Evolutionary conservation across 2,329 filamentous ascomycete genomes (phyloP).

Genomic region (Fusarium oligoseptatum): DNA sequence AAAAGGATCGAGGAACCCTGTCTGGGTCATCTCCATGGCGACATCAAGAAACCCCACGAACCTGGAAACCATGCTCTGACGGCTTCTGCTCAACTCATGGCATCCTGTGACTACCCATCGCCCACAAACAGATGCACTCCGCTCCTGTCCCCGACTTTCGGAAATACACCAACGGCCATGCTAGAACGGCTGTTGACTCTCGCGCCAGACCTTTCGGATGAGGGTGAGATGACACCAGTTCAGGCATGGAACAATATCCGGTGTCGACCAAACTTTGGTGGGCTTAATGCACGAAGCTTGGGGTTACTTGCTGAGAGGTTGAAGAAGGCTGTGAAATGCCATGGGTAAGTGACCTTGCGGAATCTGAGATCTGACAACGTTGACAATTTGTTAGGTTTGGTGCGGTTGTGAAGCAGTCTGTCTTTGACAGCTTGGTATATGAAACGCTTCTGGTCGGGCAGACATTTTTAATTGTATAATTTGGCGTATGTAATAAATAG

Average conservation of each 20-base stretch:
- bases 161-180: background rate
- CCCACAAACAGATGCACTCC: background rate
- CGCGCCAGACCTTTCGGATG: background rate
- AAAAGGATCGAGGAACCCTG: slow-evolving; percentile 1
- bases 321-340: background rate
- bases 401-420: background rate
- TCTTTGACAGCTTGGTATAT: background rate
- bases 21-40: background rate
- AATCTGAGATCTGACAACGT: background rate
- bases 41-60: background rate
- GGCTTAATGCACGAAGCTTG: background rate
- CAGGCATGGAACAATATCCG: background rate
- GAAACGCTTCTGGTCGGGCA: background rate
- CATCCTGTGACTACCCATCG: background rate
- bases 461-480: background rate
- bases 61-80: slow-evolving; percentile 1
- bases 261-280: background rate
- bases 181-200: background rate
- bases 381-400: background rate
- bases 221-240: background rate
- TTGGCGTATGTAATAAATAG: no score
- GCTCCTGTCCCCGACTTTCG: background rate
- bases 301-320: background rate
- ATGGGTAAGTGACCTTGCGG: background rate
- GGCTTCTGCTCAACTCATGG: background rate